phyloP scores from a whole-genome alignment of 371 early-diverging fungal genomes.

The Mucor circinelloides region DNA sequence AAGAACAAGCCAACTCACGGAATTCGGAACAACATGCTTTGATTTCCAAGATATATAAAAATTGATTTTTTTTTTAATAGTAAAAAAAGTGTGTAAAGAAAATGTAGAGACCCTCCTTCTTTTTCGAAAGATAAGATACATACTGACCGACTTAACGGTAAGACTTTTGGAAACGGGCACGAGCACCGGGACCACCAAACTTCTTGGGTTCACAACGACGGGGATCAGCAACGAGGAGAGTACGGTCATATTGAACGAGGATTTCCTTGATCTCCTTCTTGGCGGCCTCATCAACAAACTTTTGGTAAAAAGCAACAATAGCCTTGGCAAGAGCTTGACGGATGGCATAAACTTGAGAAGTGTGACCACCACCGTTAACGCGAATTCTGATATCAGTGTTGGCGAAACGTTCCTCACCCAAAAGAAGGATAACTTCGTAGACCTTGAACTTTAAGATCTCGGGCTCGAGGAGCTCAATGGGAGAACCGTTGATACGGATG shows the following conservation, averaged over 20 bases:
- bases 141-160: constrained; percentile 76
- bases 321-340: constrained; percentile 99
- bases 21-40: background rate
- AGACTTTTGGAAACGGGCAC: constrained; percentile 99
- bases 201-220: constrained; percentile 99
- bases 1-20: background rate
- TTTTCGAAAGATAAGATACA: background rate
- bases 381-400: constrained; percentile 97
- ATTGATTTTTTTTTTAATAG: background rate
- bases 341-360: constrained; percentile 98
- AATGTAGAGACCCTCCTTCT: background rate
- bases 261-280: constrained; percentile 99
- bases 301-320: constrained; percentile 99
- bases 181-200: constrained; percentile 99
- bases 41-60: background rate
- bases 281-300: constrained; percentile 98
- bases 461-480: constrained; percentile 95
- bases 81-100: background rate
- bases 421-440: constrained; percentile 97
- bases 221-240: constrained; percentile 99
- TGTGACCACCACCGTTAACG: constrained; percentile 98
- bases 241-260: constrained; percentile 97
- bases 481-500: constrained; percentile 95
- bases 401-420: constrained; percentile 97
- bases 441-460: constrained; percentile 98